Base-by-base conservation (phyloP, 225 moss, liverwort and hornwort genomes). In the Climacium dendroides region DNA sequence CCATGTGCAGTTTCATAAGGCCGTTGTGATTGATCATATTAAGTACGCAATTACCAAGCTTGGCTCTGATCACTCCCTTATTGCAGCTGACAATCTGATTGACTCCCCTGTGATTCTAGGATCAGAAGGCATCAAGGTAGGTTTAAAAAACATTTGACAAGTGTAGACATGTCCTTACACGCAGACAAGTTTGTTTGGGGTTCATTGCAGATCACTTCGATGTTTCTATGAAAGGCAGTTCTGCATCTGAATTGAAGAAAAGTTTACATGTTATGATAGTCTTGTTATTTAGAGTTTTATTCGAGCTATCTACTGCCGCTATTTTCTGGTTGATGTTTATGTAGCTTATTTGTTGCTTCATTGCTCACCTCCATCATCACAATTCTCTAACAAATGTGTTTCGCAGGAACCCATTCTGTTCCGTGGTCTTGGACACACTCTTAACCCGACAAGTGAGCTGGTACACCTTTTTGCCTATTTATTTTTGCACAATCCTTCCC, bases 371-470 rank as follows among this genome's bases (percentile, higher is more conserved):
- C 22, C 12, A 83, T 83, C 73, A 73, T 79, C 39, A 82, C 67
- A 66, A 55, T 28, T 65, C 65, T 75, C 77, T 60, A 19, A 75
- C 35, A 69, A 81, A 61, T 88, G 23, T 88, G 47, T 86, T 81
- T 74, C 61, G 74, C 95, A 94, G 95, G 95, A 90, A 72, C 96
- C 99, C 83, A 89, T 97, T 89, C 89, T 99, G 81, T 99, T 95
- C 88, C 97, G 96, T 78, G 99, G 99, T 86, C 92, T 99, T 88
- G 97, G 92, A 69, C 99, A 99, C 91, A 95, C 95, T 74, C 91
- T 96, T 75, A 97, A 95, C 86, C 91, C 98, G 32, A 93, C 95
- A 55, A 99, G 95, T 94, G 94, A 97, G 74, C 93, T 99, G 93
- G 97, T 96, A 90, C 65, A 83, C 59, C 57, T 60, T 86, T 79